These are phyloP conservation scores for Corylus heterophylla DNA, from an alignment of 306 rosid genomes.

Conservation along the genomic window DNA sequence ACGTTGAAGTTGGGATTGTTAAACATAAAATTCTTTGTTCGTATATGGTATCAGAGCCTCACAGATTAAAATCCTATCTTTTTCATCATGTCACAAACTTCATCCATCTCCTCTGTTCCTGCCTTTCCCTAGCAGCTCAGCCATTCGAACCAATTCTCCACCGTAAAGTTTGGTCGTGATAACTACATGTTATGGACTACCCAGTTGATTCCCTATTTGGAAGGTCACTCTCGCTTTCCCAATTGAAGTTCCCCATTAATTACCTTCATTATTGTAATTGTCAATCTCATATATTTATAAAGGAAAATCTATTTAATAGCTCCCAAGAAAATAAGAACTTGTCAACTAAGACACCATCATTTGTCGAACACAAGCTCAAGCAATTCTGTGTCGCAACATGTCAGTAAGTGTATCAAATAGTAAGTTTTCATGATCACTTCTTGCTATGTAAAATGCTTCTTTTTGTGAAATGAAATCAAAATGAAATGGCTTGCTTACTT, in stretches of 20 bases:
- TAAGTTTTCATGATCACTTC: not conserved
- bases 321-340: slow-evolving; percentile 6
- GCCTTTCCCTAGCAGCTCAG: too few species aligned
- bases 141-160: too few species aligned
- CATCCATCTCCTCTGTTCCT: too few species aligned
- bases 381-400: not conserved
- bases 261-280: slow-evolving; percentile 35
- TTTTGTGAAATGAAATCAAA: too few species aligned
- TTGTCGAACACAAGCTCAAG: not conserved
- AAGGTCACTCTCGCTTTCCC: too few species aligned
- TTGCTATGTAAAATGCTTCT: too few species aligned
- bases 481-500: too few species aligned
- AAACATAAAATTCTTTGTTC: too few species aligned
- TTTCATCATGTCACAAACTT: slow-evolving; percentile 17
- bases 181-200: too few species aligned
- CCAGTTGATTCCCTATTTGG: too few species aligned
- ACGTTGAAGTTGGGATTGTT: too few species aligned
- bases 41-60: not conserved
- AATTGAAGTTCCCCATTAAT: slow-evolving; percentile 41
- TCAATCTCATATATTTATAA: slow-evolving; percentile 4
- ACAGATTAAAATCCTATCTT: not conserved
- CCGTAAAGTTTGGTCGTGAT: too few species aligned
- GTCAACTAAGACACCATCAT: slow-evolving; percentile 4
- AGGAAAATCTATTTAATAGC: not conserved
- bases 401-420: not conserved